Evolutionary conservation across 345 rosid genomes (phyloP).

Genomic region (Hibiscus mutabilis): DNA sequence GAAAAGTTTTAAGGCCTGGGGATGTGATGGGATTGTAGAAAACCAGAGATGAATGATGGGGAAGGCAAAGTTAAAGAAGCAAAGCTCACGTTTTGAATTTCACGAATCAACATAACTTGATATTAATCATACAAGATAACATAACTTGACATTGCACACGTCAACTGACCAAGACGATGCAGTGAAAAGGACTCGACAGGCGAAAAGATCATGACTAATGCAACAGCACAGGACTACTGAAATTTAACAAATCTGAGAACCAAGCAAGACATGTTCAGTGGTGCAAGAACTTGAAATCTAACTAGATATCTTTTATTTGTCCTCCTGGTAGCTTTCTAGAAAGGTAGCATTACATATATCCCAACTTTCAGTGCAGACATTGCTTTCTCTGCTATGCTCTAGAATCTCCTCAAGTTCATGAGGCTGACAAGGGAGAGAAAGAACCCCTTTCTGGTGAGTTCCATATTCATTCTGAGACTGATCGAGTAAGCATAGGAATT

Average conservation of each 20-base stretch:
- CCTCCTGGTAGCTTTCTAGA: background rate
- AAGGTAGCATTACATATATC: background rate
- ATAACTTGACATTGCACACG: background rate
- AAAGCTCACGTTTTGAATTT: background rate
- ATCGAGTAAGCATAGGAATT: constrained; percentile 26
- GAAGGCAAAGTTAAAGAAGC: background rate
- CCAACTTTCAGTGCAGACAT: background rate
- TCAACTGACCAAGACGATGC: background rate
- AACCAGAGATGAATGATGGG: background rate
- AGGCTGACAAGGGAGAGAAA: constrained; percentile 27
- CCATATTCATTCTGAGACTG: constrained; percentile 29
- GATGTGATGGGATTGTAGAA: background rate
- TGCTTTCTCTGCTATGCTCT: background rate
- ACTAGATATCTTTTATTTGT: background rate
- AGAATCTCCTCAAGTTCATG: constrained; percentile 24
- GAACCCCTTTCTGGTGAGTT: constrained; percentile 25
- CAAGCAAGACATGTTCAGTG: background rate
- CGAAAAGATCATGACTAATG: background rate
- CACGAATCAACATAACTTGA: background rate
- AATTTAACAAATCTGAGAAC: background rate
- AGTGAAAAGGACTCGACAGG: background rate
- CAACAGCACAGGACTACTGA: background rate
- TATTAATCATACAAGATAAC: background rate
- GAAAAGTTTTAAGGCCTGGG: background rate
- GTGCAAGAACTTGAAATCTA: background rate